Conservation (phyloP, 352 stramenopile species). For the Globisporangium splendens region DNA sequence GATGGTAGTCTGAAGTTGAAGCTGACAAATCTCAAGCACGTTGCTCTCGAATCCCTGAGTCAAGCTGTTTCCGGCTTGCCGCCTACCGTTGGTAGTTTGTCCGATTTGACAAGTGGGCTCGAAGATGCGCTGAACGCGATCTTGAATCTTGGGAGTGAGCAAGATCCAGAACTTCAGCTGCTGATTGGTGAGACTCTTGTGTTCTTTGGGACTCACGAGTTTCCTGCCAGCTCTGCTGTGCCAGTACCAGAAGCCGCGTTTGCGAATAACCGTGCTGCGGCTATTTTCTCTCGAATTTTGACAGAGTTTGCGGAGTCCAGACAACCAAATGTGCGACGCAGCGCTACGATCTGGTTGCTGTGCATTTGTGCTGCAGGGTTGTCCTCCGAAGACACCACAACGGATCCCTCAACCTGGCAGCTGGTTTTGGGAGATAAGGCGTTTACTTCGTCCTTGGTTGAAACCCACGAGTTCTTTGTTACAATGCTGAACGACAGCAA, state of each 20-base stretch:
- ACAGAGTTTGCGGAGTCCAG: constrained; percentile 32
- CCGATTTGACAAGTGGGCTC: constrained; percentile 8
- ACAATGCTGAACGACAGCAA: constrained; percentile 77
- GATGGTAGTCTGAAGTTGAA: constrained; percentile 44
- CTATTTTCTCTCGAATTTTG: constrained; percentile 41
- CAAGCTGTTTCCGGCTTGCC: constrained; percentile 28
- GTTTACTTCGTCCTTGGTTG: constrained; percentile 31
- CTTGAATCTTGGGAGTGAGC: constrained; percentile 20
- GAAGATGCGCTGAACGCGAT: constrained; percentile 24
- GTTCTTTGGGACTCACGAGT: constrained; percentile 38
- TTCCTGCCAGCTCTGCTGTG: constrained; percentile 9
- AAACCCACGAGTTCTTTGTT: constrained; percentile 73
- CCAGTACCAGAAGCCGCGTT: constrained; percentile 1
- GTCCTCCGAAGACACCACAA: not conserved
- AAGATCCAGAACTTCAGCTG: constrained; percentile 51
- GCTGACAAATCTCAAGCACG: constrained; percentile 28
- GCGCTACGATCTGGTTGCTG: constrained; percentile 59
- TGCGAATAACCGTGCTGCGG: constrained; percentile 26
- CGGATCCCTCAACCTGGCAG: constrained; percentile 24
- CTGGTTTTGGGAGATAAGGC: constrained; percentile 24
- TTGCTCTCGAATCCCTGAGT: constrained; percentile 40
- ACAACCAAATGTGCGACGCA: constrained; percentile 44
- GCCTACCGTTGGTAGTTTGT: not conserved
- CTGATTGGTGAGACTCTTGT: constrained; percentile 48
- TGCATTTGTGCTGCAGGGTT: constrained; percentile 61